phyloP scores from a whole-genome alignment of 2,329 filamentous ascomycete species.

The Phialophora verrucosa region DNA sequence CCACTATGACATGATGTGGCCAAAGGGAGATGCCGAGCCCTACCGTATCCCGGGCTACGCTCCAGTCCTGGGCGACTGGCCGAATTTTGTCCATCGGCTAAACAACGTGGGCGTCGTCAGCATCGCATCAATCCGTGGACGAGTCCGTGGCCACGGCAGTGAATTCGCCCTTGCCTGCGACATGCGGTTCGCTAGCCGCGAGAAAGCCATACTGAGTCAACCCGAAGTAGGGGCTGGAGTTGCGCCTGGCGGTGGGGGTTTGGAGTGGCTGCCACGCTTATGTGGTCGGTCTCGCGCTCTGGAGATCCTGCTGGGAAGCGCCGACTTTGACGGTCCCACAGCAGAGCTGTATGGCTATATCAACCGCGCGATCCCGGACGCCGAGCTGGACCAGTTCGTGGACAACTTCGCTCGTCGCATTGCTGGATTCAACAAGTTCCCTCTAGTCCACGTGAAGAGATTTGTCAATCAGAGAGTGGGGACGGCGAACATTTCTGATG shows the following conservation, averaged over 20 bases:
- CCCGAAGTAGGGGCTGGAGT: slow-evolving; percentile 12
- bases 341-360: slow-evolving; percentile 6
- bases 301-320: slow-evolving; percentile 8
- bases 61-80: not conserved
- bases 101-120: slow-evolving; percentile 11
- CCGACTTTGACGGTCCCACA: slow-evolving; percentile 3
- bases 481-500: not conserved
- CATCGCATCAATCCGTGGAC: slow-evolving; percentile 10
- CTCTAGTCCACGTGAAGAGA: slow-evolving; percentile 2
- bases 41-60: slow-evolving; percentile 9
- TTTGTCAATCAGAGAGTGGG: slow-evolving; percentile 5
- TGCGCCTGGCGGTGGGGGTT: not conserved
- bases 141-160: slow-evolving; percentile 7
- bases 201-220: slow-evolving; percentile 8
- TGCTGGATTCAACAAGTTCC: slow-evolving; percentile 10
- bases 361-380: not conserved
- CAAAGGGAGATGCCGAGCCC: slow-evolving; percentile 2
- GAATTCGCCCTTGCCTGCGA: slow-evolving; percentile 9
- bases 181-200: slow-evolving; percentile 11
- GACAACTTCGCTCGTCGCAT: slow-evolving; percentile 8
- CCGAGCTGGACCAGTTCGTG: slow-evolving; percentile 1
- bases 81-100: not conserved
- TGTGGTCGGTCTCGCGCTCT: slow-evolving; percentile 10
- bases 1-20: slow-evolving; percentile 14
- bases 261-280: slow-evolving; percentile 9